phyloP scores from a whole-genome alignment of 495 filamentous ascomycete genomes.

The Jackrogersella multiformis region DNA sequence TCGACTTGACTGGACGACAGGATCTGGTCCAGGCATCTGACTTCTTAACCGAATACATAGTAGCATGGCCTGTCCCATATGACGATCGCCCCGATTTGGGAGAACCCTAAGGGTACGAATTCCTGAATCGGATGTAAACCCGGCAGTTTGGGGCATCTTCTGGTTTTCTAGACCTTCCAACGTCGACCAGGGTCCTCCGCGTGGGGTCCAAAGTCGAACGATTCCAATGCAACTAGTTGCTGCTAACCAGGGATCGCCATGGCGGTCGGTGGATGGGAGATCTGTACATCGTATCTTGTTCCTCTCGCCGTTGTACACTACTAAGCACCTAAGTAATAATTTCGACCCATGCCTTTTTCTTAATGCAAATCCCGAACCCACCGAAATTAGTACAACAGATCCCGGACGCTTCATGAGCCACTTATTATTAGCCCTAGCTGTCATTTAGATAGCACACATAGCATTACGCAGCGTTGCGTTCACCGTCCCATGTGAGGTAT shows the following conservation, averaged over 20 bases:
- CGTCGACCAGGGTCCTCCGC: conserved; percentile 25
- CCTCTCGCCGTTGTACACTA: conserved; percentile 1
- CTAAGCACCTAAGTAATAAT: neutral
- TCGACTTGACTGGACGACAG: conserved; percentile 12
- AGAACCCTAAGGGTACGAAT: conserved; percentile 36
- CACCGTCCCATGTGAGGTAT: conserved; percentile 14
- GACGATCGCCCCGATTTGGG: conserved; percentile 43
- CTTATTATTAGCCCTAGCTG: conserved; percentile 35
- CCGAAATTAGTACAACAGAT: conserved; percentile 32
- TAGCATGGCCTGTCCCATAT: conserved; percentile 33
- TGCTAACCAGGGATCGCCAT: conserved; percentile 19
- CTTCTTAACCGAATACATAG: conserved; percentile 31
- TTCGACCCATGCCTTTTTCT: conserved; percentile 6
- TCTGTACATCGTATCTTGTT: conserved; percentile 28
- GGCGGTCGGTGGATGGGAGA: conserved; percentile 33
- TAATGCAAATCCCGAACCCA: conserved; percentile 31
- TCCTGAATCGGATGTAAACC: conserved; percentile 50
- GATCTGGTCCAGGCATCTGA: conserved; percentile 42
- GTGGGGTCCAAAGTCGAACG: conserved; percentile 41
- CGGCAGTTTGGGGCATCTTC: conserved; percentile 45
- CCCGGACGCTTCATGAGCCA: conserved; percentile 28
- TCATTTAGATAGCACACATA: conserved; percentile 31
- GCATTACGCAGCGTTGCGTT: conserved; percentile 35
- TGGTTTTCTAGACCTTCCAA: conserved; percentile 39
- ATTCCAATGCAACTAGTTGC: conserved; percentile 25